Conservation (phyloP, 2,329 filamentous ascomycete species). For the Coniochaeta sp. region DNA sequence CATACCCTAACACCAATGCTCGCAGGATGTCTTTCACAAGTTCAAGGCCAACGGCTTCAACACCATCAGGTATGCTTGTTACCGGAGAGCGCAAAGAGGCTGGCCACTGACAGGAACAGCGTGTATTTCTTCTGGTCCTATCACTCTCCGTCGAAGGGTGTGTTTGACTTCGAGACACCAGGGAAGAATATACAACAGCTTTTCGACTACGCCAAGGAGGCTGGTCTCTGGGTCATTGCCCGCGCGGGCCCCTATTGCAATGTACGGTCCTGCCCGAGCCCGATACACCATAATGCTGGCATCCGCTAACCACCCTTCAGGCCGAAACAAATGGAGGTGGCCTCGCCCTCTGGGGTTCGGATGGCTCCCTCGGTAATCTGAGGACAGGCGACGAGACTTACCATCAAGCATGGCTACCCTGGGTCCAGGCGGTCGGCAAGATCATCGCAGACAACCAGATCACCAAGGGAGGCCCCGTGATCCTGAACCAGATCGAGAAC, state of each 20-base stretch:
- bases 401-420: conserved; percentile 14
- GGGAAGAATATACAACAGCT: conserved; percentile 43
- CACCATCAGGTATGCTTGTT: conserved; percentile 7
- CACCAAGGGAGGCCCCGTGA: conserved; percentile 42
- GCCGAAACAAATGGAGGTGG: conserved; percentile 42
- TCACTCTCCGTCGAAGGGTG: conserved; percentile 33
- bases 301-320: conserved; percentile 7
- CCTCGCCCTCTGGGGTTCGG: conserved; percentile 33
- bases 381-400: conserved; percentile 35
- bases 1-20: not conserved
- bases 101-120: conserved; percentile 11
- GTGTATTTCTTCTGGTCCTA: conserved; percentile 46
- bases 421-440: conserved; percentile 34
- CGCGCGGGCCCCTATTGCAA: conserved; percentile 43
- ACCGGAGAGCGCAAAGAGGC: not conserved
- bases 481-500: conserved; percentile 46
- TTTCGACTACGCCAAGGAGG: conserved; percentile 42
- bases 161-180: conserved; percentile 42
- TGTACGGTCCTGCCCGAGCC: no score
- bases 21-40: conserved; percentile 13
- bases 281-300: conserved; percentile 5
- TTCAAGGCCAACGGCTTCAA: conserved; percentile 23
- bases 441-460: conserved; percentile 43
- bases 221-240: conserved; percentile 43
- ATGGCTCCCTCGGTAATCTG: conserved; percentile 32